Conservation (phyloP, 176 grass and related monocot genomes). For the Leersia perrieri region DNA sequence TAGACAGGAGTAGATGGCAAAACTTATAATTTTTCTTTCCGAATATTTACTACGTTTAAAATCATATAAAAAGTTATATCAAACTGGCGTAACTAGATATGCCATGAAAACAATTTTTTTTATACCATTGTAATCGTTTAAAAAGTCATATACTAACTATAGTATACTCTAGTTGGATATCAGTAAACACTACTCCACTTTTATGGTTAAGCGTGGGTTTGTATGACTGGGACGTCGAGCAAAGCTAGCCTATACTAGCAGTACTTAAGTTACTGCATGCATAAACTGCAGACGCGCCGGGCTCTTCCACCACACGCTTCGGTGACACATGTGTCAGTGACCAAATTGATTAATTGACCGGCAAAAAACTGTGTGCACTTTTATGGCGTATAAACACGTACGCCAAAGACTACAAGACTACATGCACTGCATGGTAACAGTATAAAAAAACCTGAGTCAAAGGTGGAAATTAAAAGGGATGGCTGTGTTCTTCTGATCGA, state of each 20-base stretch:
- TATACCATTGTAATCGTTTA: no score
- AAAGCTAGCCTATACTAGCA: background rate
- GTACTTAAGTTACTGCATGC: conserved; percentile 4
- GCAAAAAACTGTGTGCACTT: background rate
- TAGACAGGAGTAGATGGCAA: no score
- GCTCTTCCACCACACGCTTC: conserved; percentile 4
- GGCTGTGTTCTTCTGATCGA: background rate
- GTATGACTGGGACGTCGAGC: background rate
- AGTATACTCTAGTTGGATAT: no score
- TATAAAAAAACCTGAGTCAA: background rate
- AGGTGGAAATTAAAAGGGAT: background rate
- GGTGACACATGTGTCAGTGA: background rate
- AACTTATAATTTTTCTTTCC: no score
- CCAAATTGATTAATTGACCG: background rate
- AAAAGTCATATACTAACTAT: no score
- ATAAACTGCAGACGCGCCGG: background rate
- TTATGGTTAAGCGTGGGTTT: background rate
- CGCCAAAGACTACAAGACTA: no score
- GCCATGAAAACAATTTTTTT: no score
- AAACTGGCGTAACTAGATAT: no score
- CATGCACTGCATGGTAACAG: background rate
- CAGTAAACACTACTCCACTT: background rate
- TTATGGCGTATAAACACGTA: background rate
- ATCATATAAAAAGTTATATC: no score
- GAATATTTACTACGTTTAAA: no score